phyloP scores from a whole-genome alignment of 2,329 filamentous ascomycete species.

The Phyllachora maydis region DNA sequence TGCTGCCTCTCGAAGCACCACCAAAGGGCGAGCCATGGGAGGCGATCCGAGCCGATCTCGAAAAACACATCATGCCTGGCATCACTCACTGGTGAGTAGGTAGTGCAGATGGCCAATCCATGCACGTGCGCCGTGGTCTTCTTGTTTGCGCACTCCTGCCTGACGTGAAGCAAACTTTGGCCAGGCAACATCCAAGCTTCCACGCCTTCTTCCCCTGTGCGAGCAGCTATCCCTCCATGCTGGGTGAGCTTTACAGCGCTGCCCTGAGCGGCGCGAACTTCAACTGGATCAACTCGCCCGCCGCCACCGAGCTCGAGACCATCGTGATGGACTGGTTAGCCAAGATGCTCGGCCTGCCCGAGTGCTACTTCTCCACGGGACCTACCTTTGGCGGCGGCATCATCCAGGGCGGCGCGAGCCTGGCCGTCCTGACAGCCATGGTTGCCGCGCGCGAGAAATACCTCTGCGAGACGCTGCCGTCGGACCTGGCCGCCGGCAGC shows the following conservation, averaged over 20 bases:
- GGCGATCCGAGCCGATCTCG: slow-evolving; percentile 65
- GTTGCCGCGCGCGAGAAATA: slow-evolving; percentile 72
- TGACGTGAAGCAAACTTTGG: not conserved
- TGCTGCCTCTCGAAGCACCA: slow-evolving; percentile 50
- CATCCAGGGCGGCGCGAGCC: slow-evolving; percentile 82
- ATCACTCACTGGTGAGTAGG: slow-evolving; percentile 58
- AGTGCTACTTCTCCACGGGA: slow-evolving; percentile 51
- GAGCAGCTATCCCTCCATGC: slow-evolving; percentile 63
- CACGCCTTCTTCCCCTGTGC: slow-evolving; percentile 87
- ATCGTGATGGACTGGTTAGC: slow-evolving; percentile 85
- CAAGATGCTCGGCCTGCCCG: slow-evolving; percentile 51
- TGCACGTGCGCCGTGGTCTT: too few relatives aligned
- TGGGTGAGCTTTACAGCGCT: slow-evolving; percentile 82
- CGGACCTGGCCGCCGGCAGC: slow-evolving; percentile 27
- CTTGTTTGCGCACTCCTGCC: not conserved
- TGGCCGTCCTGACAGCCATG: slow-evolving; percentile 72
- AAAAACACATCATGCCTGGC: slow-evolving; percentile 72
- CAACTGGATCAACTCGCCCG: slow-evolving; percentile 92
- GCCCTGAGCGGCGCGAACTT: slow-evolving; percentile 82
- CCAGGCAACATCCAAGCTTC: slow-evolving; percentile 68
- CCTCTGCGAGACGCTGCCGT: slow-evolving; percentile 35
- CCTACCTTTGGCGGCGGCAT: slow-evolving; percentile 64
- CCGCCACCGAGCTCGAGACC: slow-evolving; percentile 83
- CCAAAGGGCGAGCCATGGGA: slow-evolving; percentile 52
- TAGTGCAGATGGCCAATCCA: not conserved